Evolutionary conservation across 2,329 filamentous ascomycete genomes (phyloP), one percentile per base, ranked within the genome.

Genomic region (Venturia oleaginea): DNA sequence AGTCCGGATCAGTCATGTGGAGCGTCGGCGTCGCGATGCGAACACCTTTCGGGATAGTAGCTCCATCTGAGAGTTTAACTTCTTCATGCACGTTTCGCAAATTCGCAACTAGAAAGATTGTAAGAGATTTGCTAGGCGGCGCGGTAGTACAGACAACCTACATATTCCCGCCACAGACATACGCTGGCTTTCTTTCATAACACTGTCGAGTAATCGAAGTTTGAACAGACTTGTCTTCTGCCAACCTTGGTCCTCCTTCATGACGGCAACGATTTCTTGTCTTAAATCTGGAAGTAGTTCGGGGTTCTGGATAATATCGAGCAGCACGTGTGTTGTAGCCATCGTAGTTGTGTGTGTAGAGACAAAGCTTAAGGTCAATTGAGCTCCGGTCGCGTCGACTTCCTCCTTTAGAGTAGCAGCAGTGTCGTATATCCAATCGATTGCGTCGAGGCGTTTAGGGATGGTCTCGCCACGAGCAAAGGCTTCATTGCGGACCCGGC

Each of bases 341-440:
- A 73, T 71, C 32, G 68, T 68, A 2, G 70, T 74, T 11, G 71
- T 71, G 66, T 70, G 68, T 11, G 69, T 69, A 6, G 68, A 68
- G 6, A 62, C 69, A 27, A 68, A 27, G 30, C 65, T 66, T 8
- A 70, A 40, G 8, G 27, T 30, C 2, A 70, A 66, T 48, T 70
- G 68, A 11, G 48, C 48, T 13, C 22, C 67, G 63, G 11, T 24
- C 4, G 27, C 6, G 15, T 54, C 48, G 48, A 30, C 30, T 13
- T 54, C 7, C 6, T 30, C 15, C 7, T 10, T 10, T 27, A 24
- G 24, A 24, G 17, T 15, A 54, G 10, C 27, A 1, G 72, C 64
- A 19, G 73, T 74, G 64, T 77, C 73, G 60, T 71, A 66, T 32
- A 78, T 73, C 76, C 76, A 78, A 67, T 76, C 72, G 13, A 78